phyloP scores from a whole-genome alignment of 352 stramenopile genomes.

The Globisporangium orthogonon region DNA sequence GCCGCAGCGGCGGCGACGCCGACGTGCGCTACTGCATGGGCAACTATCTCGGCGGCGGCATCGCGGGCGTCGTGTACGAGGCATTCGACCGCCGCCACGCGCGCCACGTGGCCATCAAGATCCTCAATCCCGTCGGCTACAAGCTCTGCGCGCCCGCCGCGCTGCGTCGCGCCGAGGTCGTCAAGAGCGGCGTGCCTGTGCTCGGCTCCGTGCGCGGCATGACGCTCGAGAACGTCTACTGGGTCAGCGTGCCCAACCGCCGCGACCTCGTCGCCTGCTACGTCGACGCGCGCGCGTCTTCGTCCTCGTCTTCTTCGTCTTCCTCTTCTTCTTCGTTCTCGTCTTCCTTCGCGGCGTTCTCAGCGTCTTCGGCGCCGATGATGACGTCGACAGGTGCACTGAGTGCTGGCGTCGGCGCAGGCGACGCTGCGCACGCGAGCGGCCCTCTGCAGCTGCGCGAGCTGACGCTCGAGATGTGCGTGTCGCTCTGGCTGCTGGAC shows the following conservation, averaged over 20 bases:
- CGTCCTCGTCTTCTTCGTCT: neutral
- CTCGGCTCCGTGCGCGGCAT: conserved; percentile 46
- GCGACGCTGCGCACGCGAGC: neutral
- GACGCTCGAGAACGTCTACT: conserved; percentile 75
- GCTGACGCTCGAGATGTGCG: conserved; percentile 85
- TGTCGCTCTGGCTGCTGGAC: conserved; percentile 74
- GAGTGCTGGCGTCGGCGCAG: too few species aligned
- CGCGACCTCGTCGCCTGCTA: conserved; percentile 69
- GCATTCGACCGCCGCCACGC: conserved; percentile 73
- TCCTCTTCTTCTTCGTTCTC: neutral
- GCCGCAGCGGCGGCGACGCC: too few species aligned
- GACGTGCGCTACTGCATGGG: conserved; percentile 70
- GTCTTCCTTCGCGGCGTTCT: neutral
- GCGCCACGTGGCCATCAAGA: conserved; percentile 93
- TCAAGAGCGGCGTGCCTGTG: conserved; percentile 60
- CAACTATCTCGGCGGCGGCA: conserved; percentile 90
- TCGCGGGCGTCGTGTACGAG: conserved; percentile 92
- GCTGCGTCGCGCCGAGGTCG: conserved; percentile 81
- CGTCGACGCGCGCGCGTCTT: conserved; percentile 21
- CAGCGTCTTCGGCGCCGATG: neutral
- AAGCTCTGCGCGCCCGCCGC: conserved; percentile 76
- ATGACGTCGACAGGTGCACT: neutral
- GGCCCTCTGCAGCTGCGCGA: conserved; percentile 35
- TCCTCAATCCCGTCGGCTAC: conserved; percentile 95
- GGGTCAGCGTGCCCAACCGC: conserved; percentile 57